Evolutionary conservation across 176 grass and related monocot genomes (phyloP).

Genomic region (Musa troglodytarum): DNA sequence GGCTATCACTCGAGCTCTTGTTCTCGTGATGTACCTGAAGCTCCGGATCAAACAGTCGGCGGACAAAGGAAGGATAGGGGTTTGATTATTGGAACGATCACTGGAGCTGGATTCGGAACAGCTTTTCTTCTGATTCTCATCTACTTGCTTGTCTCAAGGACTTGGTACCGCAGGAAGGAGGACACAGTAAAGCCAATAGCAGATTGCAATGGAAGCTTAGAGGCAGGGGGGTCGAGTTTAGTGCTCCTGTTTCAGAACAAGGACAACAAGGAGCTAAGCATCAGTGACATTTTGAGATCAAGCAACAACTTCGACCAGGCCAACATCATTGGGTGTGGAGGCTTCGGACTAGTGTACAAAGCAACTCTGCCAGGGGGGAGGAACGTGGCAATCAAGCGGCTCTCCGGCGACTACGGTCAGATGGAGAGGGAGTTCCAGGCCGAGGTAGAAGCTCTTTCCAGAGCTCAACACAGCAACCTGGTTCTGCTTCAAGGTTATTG

Average conservation of each 20-base stretch:
- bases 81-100: background rate
- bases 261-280: constrained; percentile 10
- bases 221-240: background rate
- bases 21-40: background rate
- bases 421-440: constrained; percentile 22
- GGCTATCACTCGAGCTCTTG: constrained; percentile 6
- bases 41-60: background rate
- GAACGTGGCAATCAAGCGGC: constrained; percentile 15
- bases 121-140: background rate
- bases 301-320: constrained; percentile 9
- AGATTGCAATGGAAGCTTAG: background rate
- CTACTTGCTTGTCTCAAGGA: background rate
- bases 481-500: constrained; percentile 17
- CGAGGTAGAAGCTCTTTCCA: constrained; percentile 10
- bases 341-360: constrained; percentile 8
- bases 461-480: constrained; percentile 8
- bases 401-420: constrained; percentile 10
- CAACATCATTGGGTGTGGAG: constrained; percentile 12
- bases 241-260: constrained; percentile 10
- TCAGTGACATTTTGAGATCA: constrained; percentile 10
- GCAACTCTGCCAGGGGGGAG: constrained; percentile 4
- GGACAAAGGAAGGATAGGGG: background rate
- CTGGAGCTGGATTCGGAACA: background rate
- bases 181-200: background rate
- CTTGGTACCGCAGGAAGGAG: background rate